These are phyloP conservation scores for Huntiella bhutanensis DNA, from an alignment of 2,329 filamentous ascomycete species.

Conservation along the genomic window DNA sequence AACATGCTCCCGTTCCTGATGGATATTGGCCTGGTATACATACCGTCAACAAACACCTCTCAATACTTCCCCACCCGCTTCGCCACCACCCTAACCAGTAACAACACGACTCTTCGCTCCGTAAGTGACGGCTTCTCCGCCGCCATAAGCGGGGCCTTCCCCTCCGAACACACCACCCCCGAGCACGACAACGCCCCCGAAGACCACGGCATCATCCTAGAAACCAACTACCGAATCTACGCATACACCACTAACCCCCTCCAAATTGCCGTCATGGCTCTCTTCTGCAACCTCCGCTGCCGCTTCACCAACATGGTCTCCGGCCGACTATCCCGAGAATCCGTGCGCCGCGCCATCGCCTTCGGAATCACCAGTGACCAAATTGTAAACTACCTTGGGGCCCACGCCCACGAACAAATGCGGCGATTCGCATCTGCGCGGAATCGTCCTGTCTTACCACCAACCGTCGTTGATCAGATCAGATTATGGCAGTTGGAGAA, in stretches of 20 bases:
- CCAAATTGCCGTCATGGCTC: slow-evolving; percentile 80
- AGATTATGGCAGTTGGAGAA: slow-evolving; percentile 94
- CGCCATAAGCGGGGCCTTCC: slow-evolving; percentile 27
- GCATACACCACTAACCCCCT: slow-evolving; percentile 89
- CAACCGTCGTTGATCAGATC: slow-evolving; percentile 94
- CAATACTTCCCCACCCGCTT: slow-evolving; percentile 82
- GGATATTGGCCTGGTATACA: slow-evolving; percentile 84
- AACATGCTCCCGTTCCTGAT: slow-evolving; percentile 81
- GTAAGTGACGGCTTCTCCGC: slow-evolving; percentile 50
- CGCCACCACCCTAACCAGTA: slow-evolving; percentile 81
- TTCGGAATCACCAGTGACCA: slow-evolving; percentile 89
- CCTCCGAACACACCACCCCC: slow-evolving; percentile 23
- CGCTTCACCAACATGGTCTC: slow-evolving; percentile 90
- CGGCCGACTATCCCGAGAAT: slow-evolving; percentile 74
- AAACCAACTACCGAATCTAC: slow-evolving; percentile 96
- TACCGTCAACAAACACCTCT: slow-evolving; percentile 34
- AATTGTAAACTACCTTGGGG: slow-evolving; percentile 80
- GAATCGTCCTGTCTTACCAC: slow-evolving; percentile 60
- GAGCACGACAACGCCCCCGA: slow-evolving; percentile 25
- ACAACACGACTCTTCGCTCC: slow-evolving; percentile 51
- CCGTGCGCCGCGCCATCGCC: slow-evolving; percentile 68
- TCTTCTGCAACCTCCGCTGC: slow-evolving; percentile 75
- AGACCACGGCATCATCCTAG: slow-evolving; percentile 73
- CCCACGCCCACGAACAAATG: slow-evolving; percentile 91
- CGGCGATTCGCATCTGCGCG: slow-evolving; percentile 41